phyloP scores from a whole-genome alignment of 192 early-diverging fungal species.

The Coemansia sp. region DNA sequence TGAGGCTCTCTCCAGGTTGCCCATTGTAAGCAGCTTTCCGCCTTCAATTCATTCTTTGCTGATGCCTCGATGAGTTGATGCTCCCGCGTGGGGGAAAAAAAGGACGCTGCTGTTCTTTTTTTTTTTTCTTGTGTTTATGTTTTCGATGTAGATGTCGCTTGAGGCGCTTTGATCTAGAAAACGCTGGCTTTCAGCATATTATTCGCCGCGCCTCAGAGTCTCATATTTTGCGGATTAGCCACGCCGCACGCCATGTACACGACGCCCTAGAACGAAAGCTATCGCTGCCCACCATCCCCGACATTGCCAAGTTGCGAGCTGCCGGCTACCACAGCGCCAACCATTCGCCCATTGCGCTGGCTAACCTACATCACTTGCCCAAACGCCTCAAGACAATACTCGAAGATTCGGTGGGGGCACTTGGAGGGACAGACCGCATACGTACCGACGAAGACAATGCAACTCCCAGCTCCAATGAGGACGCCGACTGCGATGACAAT shows the following conservation, averaged over 20 bases:
- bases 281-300: constrained; percentile 50
- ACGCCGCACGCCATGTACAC: constrained; percentile 30
- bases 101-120: neutral
- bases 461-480: neutral
- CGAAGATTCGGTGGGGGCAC: constrained; percentile 39
- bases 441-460: constrained; percentile 11
- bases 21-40: neutral
- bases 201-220: constrained; percentile 53
- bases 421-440: constrained; percentile 1
- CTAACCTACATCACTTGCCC: constrained; percentile 34
- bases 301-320: constrained; percentile 41
- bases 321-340: constrained; percentile 10
- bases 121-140: neutral
- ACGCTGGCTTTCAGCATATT: constrained; percentile 36
- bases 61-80: neutral
- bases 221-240: constrained; percentile 41
- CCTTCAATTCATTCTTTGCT: neutral
- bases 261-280: constrained; percentile 52
- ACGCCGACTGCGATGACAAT: neutral
- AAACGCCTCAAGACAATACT: constrained; percentile 54
- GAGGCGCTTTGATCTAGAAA: constrained; percentile 47
- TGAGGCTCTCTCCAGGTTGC: constrained; percentile 1
- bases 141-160: constrained; percentile 45
- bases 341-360: constrained; percentile 6
- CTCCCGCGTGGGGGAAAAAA: neutral